Conservation (phyloP, 1,139 yeast genomes). For the Yamadazyma atlantica region DNA sequence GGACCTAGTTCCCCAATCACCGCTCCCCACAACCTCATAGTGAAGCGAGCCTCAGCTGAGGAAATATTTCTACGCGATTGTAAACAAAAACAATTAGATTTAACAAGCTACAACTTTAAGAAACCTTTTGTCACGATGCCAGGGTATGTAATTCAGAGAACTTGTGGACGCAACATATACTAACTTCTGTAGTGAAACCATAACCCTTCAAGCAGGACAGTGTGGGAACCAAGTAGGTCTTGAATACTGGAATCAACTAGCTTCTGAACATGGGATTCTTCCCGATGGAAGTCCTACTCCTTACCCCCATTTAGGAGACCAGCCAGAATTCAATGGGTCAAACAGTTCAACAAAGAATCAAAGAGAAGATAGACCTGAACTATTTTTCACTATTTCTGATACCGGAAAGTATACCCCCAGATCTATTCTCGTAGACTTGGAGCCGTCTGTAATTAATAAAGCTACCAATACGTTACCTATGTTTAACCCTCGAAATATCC, state of each 20-base stretch:
- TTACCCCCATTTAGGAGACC: conserved; percentile 19
- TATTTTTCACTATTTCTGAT: conserved; percentile 79
- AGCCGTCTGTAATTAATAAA: conserved; percentile 82
- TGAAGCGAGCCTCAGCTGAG: not conserved
- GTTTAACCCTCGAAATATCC: conserved; percentile 83
- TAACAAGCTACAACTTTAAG: not conserved
- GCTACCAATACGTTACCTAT: conserved; percentile 60
- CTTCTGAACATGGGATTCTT: conserved; percentile 82
- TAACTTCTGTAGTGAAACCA: conserved; percentile 28
- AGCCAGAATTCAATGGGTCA: conserved; percentile 18
- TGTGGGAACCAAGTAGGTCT: conserved; percentile 97
- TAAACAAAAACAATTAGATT: conserved; percentile 6
- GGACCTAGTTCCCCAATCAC: too few species aligned
- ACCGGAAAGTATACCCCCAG: conserved; percentile 80
- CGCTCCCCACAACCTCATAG: too few species aligned
- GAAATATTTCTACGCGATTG: conserved; percentile 1
- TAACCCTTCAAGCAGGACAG: conserved; percentile 64
- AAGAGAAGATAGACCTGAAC: conserved; percentile 74
- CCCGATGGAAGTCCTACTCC: conserved; percentile 62
- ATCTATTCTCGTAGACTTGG: conserved; percentile 80
- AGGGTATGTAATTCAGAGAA: conserved; percentile 23
- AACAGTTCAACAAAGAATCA: conserved; percentile 21
- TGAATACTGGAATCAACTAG: conserved; percentile 89
- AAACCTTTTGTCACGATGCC: conserved; percentile 21
- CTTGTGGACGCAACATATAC: not conserved